Evolutionary conservation across 1,284 basidiomycete genomes (phyloP).

Genomic region (Mycena sp.): DNA sequence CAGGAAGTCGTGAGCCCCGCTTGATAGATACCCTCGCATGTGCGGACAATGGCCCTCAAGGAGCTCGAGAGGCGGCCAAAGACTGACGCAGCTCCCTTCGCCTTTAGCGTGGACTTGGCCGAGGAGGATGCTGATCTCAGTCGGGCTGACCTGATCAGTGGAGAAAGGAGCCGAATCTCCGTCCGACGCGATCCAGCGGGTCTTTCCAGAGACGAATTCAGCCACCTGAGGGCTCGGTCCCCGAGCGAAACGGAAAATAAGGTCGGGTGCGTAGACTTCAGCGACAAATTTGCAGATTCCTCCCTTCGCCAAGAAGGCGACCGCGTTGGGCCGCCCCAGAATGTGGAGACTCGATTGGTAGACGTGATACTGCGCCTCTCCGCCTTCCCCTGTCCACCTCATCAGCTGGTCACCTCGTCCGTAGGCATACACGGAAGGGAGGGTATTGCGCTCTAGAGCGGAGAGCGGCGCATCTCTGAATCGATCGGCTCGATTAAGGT

Average conservation of each 20-base stretch:
- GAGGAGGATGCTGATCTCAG: background rate
- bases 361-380: too few relatives aligned
- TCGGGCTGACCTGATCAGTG: background rate
- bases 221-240: conserved; percentile 5
- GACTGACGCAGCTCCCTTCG: background rate
- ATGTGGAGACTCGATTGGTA: too few relatives aligned
- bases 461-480: background rate
- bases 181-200: background rate
- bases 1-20: background rate
- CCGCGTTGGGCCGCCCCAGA: too few relatives aligned
- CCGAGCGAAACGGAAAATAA: background rate
- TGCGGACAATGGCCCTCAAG: background rate
- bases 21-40: background rate
- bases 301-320: background rate
- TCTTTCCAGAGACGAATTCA: background rate
- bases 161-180: background rate
- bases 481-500: background rate
- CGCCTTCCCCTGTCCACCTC: too few relatives aligned
- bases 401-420: too few relatives aligned
- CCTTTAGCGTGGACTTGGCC: background rate
- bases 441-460: too few relatives aligned
- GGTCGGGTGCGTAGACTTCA: background rate
- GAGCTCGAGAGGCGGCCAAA: background rate
- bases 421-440: too few relatives aligned
- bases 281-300: conserved; percentile 1